Base-by-base conservation (phyloP, 371 early-diverging fungal genomes). In the Haplosporangium sp. region DNA sequence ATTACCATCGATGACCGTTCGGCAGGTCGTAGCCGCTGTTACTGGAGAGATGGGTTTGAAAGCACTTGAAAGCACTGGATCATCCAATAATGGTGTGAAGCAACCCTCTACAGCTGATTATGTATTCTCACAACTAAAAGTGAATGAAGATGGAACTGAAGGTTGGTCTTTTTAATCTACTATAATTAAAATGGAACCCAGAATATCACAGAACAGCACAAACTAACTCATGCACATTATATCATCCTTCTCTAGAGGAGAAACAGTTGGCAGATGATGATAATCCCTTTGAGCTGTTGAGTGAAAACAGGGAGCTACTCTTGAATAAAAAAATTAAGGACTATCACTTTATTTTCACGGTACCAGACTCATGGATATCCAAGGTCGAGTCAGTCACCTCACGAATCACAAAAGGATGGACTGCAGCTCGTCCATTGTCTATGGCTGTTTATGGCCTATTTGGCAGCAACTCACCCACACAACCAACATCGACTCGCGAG, bases 401-500 rank as follows among this genome's bases (percentile, higher is more conserved):
- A 19, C 71, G 75, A 19, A 69, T 81, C 50, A 63, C 82, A 34
- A 72, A 73, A 58, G 72, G 75, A 6, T 81, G 82, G 82, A 71
- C 75, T 17, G 75, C 71, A 34, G 61, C 82, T 17, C 72, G 82
- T 53, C 82, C 82, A 4, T 64, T 81, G 3, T 81, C 82, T 1
- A 81, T 81, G 82, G 82, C 82, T 11, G 75, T 81, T 19, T 81
- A 81, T 35, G 82, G 82, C 11, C 72, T 81, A 17, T 75, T 81
- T 47, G 75, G 75, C 19, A 39, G 56, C 44, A 17, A 67, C 3
- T 38, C 69, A 7, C 69, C 77, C 11, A 42, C 72, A 37, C 65
- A 58, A 39, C 61, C 82, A 27, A 19, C 78, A 2, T 39, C 75
- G 0, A 68, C 72, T 4, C 71, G 71, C n/a, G 82, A 81, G 63